These are phyloP conservation scores for Teratosphaeria gauchensis DNA, from an alignment of 2,329 filamentous ascomycete species.

Conservation along the genomic window DNA sequence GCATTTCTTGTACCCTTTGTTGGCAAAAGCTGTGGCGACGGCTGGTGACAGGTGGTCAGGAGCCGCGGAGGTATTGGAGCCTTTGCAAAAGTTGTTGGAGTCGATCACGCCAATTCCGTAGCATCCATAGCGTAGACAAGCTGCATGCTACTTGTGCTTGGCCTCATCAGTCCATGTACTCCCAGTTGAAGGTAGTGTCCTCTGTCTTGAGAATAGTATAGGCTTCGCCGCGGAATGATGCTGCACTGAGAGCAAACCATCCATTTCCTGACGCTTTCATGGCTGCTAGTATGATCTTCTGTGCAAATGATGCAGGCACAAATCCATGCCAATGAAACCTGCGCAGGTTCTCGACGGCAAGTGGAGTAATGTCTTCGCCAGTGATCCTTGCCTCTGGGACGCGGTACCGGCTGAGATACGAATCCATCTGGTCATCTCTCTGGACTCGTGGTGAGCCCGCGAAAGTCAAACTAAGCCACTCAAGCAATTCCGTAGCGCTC, in stretches of 20 bases:
- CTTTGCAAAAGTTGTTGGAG: slow-evolving; percentile 33
- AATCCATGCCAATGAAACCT: slow-evolving; percentile 36
- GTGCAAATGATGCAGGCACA: slow-evolving; percentile 27
- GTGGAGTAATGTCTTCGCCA: background rate
- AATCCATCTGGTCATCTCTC: slow-evolving; percentile 51
- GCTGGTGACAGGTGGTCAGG: slow-evolving; percentile 52
- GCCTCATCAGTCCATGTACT: slow-evolving; percentile 21
- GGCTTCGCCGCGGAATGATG: slow-evolving; percentile 20
- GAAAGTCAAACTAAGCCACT: slow-evolving; percentile 63
- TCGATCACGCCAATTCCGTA: slow-evolving; percentile 2
- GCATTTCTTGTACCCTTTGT: slow-evolving; percentile 67
- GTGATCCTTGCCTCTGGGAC: slow-evolving; percentile 32
- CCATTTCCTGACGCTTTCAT: slow-evolving; percentile 16
- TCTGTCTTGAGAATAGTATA: slow-evolving; percentile 22
- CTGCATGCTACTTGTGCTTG: background rate
- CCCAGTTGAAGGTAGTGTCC: slow-evolving; percentile 22
- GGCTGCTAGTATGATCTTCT: slow-evolving; percentile 18
- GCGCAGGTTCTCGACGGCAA: slow-evolving; percentile 21
- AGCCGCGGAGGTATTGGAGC: slow-evolving; percentile 38
- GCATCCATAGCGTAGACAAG: background rate
- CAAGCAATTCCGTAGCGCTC: slow-evolving; percentile 56
- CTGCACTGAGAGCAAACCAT: slow-evolving; percentile 25
- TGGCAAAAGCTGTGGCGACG: slow-evolving; percentile 54
- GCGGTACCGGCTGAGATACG: slow-evolving; percentile 59
- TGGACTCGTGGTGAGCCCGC: slow-evolving; percentile 56